phyloP scores from a whole-genome alignment of 345 rosid species.

The Diplotaxis tenuifolia region DNA sequence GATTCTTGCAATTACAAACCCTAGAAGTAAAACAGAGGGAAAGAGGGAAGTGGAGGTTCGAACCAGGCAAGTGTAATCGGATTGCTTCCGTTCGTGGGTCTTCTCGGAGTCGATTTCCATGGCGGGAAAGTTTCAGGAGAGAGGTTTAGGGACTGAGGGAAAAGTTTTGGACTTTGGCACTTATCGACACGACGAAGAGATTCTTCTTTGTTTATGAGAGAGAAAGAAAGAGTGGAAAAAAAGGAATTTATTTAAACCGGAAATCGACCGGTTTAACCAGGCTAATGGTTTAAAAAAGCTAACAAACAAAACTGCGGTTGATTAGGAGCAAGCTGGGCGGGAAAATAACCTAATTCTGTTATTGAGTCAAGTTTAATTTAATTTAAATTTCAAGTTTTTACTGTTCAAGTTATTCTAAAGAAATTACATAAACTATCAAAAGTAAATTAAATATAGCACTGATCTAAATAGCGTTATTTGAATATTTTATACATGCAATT shows the following conservation, averaged over 20 bases:
- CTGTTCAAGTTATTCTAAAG: no score
- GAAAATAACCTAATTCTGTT: neutral
- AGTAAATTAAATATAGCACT: no score
- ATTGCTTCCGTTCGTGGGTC: conserved; percentile 53
- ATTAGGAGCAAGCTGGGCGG: neutral
- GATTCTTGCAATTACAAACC: conserved; percentile 24
- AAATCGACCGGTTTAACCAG: neutral
- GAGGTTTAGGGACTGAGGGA: conserved; percentile 1
- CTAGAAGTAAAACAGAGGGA: neutral
- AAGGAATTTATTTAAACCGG: conserved; percentile 1
- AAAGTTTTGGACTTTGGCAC: conserved; percentile 31
- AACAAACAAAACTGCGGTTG: no score
- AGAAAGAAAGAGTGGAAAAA: neutral
- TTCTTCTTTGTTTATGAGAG: neutral
- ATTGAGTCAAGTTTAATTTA: no score
- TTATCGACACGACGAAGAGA: neutral
- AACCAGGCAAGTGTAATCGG: conserved; percentile 53
- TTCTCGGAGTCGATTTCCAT: conserved; percentile 57
- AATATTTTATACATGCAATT: no score
- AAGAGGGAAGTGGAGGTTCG: neutral
- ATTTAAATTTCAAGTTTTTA: no score
- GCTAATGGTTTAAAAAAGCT: neutral
- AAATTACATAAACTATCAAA: no score
- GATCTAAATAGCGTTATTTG: no score
- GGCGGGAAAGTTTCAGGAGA: conserved; percentile 38